Percentiles rank a stretch among this genome's conserved stretches.
phyloP scores from a whole-genome alignment of 768 basidiomycete species.

The Naganishia antarctica region DNA sequence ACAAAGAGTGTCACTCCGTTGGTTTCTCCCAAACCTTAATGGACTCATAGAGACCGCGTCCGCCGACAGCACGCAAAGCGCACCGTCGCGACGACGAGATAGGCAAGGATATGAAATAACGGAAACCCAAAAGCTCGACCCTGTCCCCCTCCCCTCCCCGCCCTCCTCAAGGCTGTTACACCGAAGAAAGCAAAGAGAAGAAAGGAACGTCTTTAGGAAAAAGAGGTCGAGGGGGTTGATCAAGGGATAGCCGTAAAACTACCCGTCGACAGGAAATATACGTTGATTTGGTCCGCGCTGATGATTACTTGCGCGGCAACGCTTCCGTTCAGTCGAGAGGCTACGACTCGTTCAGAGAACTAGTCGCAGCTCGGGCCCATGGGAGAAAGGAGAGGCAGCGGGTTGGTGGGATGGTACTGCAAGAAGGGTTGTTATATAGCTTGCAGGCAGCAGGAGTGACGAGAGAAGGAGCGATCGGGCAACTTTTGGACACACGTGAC shows the following conservation, averaged over 20 bases:
- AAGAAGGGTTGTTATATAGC: too few relatives aligned
- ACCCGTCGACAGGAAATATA: conserved; percentile 33
- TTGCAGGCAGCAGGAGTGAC: background rate
- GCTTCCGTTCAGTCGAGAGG: conserved; percentile 30
- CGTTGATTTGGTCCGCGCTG: conserved; percentile 22
- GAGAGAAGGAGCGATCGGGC: conserved; percentile 2
- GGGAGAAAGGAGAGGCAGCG: conserved; percentile 3
- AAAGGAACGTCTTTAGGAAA: conserved; percentile 4
- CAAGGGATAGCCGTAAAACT: conserved; percentile 29
- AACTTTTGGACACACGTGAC: conserved; percentile 9
- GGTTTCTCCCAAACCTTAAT: conserved; percentile 33
- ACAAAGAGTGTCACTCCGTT: conserved; percentile 30
- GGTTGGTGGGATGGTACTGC: background rate
- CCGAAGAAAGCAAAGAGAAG: conserved; percentile 16
- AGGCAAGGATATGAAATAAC: conserved; percentile 34
- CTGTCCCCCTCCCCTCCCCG: conserved; percentile 5
- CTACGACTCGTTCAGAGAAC: conserved; percentile 20
- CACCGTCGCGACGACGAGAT: background rate
- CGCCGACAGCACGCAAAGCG: background rate
- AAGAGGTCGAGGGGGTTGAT: conserved; percentile 28
- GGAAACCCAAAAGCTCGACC: conserved; percentile 28
- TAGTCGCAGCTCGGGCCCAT: conserved; percentile 28
- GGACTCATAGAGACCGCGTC: conserved; percentile 25
- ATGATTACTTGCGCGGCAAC: conserved; percentile 14
- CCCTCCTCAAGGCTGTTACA: conserved; percentile 16